These are phyloP conservation scores for Sclerotinia borealis DNA, from an alignment of 2,329 filamentous ascomycete genomes.

Conservation along the genomic window DNA sequence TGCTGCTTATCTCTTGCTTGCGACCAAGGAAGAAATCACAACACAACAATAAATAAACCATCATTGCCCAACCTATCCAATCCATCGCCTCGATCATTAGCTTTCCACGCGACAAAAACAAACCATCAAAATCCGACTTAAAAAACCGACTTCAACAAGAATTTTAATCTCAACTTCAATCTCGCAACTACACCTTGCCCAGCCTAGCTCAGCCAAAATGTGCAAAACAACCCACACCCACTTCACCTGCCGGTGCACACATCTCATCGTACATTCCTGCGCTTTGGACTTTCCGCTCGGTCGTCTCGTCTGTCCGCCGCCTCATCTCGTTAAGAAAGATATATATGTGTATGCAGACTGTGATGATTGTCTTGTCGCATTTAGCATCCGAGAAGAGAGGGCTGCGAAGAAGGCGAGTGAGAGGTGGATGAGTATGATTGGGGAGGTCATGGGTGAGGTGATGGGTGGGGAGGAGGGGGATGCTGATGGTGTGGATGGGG, in stretches of 20 bases:
- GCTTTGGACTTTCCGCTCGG: not conserved
- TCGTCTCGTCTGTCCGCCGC: not conserved
- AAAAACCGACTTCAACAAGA: not conserved
- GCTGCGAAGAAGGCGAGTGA: not conserved
- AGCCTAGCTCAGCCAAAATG: not conserved
- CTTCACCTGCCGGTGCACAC: not conserved
- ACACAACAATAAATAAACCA: not conserved
- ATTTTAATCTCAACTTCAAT: no score
- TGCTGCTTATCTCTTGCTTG: no score
- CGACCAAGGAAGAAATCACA: not conserved
- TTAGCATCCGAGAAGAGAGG: not conserved
- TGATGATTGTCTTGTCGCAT: not conserved
- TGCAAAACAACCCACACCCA: constrained; percentile 1
- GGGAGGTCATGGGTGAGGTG: not conserved
- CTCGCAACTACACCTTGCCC: no score
- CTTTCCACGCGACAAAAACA: not conserved
- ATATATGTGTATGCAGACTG: not conserved
- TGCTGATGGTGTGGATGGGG: not conserved
- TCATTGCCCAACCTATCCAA: not conserved
- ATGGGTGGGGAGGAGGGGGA: not conserved
- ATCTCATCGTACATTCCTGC: not conserved
- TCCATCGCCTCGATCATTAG: not conserved
- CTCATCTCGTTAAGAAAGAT: not conserved
- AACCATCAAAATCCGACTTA: not conserved
- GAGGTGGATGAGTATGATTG: not conserved